Evolutionary conservation across 352 stramenopile species (phyloP).

Genomic region (Nothophytophthora sp.): DNA sequence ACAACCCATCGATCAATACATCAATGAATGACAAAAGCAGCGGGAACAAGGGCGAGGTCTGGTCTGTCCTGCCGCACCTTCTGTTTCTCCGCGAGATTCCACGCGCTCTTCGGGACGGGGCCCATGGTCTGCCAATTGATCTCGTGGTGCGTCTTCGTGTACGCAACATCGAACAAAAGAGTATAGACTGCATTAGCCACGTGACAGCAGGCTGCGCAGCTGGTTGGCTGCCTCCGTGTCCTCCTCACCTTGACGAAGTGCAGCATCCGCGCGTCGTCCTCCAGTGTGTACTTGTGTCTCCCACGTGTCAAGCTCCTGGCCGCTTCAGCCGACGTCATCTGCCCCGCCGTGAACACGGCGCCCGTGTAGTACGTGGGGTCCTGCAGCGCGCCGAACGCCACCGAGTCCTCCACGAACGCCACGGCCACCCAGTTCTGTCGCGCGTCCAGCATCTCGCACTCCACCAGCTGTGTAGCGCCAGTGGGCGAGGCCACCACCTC

Average conservation of each 20-base stretch:
- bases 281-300: constrained; percentile 29
- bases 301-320: not conserved
- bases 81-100: constrained; percentile 10
- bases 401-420: constrained; percentile 53
- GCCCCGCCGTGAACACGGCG: constrained; percentile 3
- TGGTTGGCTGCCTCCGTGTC: no score
- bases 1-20: not conserved
- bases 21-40: no score
- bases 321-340: no score
- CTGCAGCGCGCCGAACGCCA: constrained; percentile 32
- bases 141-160: no score
- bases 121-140: constrained; percentile 20
- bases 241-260: constrained; percentile 37
- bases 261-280: constrained; percentile 56
- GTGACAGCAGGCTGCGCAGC: no score
- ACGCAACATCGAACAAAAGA: no score
- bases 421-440: constrained; percentile 37
- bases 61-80: no score
- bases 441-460: constrained; percentile 25
- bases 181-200: no score
- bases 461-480: constrained; percentile 42
- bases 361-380: constrained; percentile 39
- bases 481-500: constrained; percentile 9
- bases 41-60: no score
- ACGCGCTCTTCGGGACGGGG: constrained; percentile 14